Conservation (phyloP, 2,329 filamentous ascomycete species). For the Beauveria australis region DNA sequence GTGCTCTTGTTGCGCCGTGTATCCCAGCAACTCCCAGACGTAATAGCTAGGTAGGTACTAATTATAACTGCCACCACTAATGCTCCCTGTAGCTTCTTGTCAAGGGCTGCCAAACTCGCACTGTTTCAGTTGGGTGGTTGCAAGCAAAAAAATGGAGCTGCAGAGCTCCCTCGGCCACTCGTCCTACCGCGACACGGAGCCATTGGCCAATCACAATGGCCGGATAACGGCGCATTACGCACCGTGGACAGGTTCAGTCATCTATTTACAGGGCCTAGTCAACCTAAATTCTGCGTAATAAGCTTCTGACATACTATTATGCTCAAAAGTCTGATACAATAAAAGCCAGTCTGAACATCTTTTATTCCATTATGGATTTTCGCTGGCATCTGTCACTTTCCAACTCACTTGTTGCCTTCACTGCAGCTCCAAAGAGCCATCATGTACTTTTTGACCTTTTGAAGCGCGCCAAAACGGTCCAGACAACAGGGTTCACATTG, state of each 20-base stretch:
- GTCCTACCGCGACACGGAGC: background rate
- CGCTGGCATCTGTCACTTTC: background rate
- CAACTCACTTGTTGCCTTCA: background rate
- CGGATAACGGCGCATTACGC: slow-evolving; percentile 11
- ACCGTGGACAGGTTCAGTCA: background rate
- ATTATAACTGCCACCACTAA: background rate
- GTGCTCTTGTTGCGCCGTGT: background rate
- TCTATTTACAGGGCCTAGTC: background rate
- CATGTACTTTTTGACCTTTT: background rate
- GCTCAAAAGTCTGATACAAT: too few relatives aligned
- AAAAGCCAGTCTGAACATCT: too few relatives aligned
- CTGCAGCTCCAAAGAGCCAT: background rate
- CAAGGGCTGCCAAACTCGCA: background rate
- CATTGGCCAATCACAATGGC: slow-evolving; percentile 9
- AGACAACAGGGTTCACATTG: background rate
- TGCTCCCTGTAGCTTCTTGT: background rate
- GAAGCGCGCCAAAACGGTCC: background rate
- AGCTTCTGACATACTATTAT: background rate
- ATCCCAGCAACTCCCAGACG: background rate
- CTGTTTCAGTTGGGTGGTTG: background rate
- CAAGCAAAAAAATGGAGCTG: background rate
- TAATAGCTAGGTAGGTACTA: background rate
- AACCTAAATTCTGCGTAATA: background rate
- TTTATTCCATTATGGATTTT: too few relatives aligned
- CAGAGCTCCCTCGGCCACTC: background rate